Percentiles rank a stretch among this genome's conserved stretches.
Conservation (phyloP, 345 rosid genomes). For the Citrus cavaleriei region DNA sequence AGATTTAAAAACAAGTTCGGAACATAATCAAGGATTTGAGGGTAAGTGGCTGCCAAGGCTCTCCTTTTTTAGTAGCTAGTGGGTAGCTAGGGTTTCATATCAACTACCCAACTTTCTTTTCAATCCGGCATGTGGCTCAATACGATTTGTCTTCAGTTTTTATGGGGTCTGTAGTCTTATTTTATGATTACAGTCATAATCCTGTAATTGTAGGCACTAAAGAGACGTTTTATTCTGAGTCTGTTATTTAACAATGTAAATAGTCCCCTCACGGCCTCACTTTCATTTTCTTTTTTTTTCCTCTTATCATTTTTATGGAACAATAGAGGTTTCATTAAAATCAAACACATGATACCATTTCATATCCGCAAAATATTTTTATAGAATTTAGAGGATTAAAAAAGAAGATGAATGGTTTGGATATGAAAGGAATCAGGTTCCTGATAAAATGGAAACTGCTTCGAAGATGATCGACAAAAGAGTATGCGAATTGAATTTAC, state of each 20-base stretch:
- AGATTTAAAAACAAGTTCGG: background rate
- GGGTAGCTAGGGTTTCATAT: background rate
- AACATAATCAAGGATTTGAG: background rate
- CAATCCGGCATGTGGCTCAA: conserved; percentile 12
- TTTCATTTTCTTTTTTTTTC: too few relatives aligned
- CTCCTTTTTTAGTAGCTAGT: background rate
- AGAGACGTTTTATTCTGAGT: background rate
- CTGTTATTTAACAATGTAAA: background rate
- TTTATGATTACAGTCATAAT: background rate
- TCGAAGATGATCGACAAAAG: background rate
- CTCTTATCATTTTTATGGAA: background rate
- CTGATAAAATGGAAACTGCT: conserved; percentile 4
- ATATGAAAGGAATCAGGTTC: conserved; percentile 22
- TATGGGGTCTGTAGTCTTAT: background rate
- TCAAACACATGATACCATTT: background rate
- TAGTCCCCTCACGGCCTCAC: too few relatives aligned
- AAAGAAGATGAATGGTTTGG: background rate
- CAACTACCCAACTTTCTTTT: background rate
- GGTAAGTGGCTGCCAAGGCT: background rate
- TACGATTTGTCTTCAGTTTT: background rate
- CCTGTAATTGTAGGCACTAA: background rate
- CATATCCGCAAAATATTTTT: background rate
- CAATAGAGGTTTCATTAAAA: background rate
- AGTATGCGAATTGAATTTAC: background rate
- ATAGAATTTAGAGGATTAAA: background rate